A percentile compares a stretch with the other conserved stretches of the same genome.
Evolutionary conservation across 1,284 basidiomycete genomes (phyloP).

Genomic region (Ceratobasidium sp.): DNA sequence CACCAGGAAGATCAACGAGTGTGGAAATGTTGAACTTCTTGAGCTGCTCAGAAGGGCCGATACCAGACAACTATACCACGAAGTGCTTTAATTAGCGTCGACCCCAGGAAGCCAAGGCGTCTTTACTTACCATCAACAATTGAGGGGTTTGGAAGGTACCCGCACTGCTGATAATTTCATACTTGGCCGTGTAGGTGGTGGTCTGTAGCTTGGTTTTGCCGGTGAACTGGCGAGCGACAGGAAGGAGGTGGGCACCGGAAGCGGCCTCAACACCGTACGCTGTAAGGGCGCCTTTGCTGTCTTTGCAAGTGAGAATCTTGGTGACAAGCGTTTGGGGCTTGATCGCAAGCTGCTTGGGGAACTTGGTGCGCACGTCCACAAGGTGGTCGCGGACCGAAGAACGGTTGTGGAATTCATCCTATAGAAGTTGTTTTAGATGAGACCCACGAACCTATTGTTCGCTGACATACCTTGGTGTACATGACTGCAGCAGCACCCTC

Average conservation of each 20-base stretch:
- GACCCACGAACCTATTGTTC: background rate
- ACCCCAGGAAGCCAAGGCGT: background rate
- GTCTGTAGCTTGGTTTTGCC: slow-evolving; percentile 20
- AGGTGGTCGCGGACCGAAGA: slow-evolving; percentile 43
- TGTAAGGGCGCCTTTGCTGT: background rate
- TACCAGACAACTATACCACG: slow-evolving; percentile 29
- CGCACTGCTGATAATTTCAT: slow-evolving; percentile 33
- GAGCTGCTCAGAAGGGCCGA: slow-evolving; percentile 20
- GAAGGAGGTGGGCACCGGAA: slow-evolving; percentile 18
- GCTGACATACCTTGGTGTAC: slow-evolving; percentile 4
- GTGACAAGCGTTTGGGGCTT: slow-evolving; percentile 27
- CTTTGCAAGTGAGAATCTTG: slow-evolving; percentile 31
- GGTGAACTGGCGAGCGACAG: slow-evolving; percentile 32
- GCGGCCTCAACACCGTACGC: slow-evolving; percentile 37
- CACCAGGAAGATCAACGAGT: slow-evolving; percentile 22
- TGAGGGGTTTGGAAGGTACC: slow-evolving; percentile 38
- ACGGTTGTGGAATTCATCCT: slow-evolving; percentile 30
- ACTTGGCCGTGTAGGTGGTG: slow-evolving; percentile 31
- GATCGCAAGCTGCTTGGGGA: slow-evolving; percentile 20
- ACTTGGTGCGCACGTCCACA: slow-evolving; percentile 11
- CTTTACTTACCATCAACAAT: slow-evolving; percentile 21
- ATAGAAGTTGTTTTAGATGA: background rate
- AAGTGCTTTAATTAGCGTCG: background rate
- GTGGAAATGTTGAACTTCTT: slow-evolving; percentile 33
- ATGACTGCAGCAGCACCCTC: slow-evolving; percentile 36